Evolutionary conservation across 257 asterid species (phyloP), one percentile per base, ranked within the genome.

Genomic region (Capsicum baccatum): DNA sequence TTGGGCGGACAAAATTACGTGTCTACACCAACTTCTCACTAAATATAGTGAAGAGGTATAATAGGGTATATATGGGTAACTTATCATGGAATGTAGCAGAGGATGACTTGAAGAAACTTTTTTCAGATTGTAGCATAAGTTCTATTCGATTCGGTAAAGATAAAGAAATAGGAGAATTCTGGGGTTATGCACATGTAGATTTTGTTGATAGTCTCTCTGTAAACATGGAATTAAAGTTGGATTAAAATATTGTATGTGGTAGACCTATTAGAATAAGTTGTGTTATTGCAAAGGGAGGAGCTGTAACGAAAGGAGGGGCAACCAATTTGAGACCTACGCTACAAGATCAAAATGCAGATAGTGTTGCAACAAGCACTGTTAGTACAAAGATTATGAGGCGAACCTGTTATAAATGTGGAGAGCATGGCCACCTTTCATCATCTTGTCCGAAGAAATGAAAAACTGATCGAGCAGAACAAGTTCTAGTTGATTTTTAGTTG

Each of bases 71-170:
- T 14, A 86, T 86, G 47, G 99, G 99, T 58, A 97, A 95, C 89
- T 91, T 95, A 87, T 89, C 97, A 6, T 97, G 98, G 97, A 97
- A 94, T 63, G 89, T 95, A 86, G 91, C 96, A 0, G 98, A 97
- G 89, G 90, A 92, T 15, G 94, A 95, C 85, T 86, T 97, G 91
- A 92, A 88, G 90, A 90, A 87, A 37, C 86, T 91, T 59, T 92
- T 95, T 84, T 85, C 92, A 17, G 92, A 81, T 79, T 97, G 96
- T 88, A 82, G 70, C 21, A 87, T 97, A 56, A 44, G 89, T 44
- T 91, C 97, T 48, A 87, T 97, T 83, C 92, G 97, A 39, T 92
- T 94, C 98, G 98, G 2, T 47, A 87, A 91, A 88, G 96, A 97
- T 88, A 95, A 94, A 86, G 98, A 91, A 89, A 93, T 96, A 0